Percentiles rank a stretch among this genome's conserved stretches.
phyloP scores from a whole-genome alignment of 176 grass and related monocot genomes.

The Alloteropsis semialata region DNA sequence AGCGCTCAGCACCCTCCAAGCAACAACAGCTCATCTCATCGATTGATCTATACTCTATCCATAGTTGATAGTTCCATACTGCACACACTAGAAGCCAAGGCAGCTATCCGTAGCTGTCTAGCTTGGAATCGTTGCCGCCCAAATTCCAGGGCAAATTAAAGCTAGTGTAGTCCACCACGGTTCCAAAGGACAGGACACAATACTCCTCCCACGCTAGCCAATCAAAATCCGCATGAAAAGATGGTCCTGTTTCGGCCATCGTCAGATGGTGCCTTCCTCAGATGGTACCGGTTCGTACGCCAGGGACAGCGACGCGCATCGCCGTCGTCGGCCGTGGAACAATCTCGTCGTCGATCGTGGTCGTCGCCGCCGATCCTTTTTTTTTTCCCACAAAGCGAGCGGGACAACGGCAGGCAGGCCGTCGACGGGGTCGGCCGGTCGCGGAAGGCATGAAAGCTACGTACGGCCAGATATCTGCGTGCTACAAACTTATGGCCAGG shows the following conservation, averaged over 20 bases:
- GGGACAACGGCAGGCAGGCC: neutral
- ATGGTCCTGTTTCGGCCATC: neutral
- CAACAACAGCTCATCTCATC: too few relatives aligned
- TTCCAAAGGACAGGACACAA: neutral
- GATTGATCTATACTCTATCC: too few relatives aligned
- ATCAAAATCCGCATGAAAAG: neutral
- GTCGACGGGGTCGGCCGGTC: neutral
- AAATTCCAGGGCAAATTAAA: neutral
- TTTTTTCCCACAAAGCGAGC: neutral
- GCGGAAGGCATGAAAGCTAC: neutral
- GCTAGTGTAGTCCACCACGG: neutral
- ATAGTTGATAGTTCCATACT: too few relatives aligned
- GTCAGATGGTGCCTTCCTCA: slow-evolving; percentile 6
- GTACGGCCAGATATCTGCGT: neutral
- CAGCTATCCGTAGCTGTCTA: neutral
- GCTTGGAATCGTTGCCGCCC: neutral
- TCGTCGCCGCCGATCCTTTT: neutral
- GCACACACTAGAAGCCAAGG: too few relatives aligned
- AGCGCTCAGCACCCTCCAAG: too few relatives aligned
- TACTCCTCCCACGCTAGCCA: too few relatives aligned
- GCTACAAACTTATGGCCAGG: too few relatives aligned
- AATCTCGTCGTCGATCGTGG: too few relatives aligned
- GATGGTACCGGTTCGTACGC: neutral
- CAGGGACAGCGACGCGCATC: neutral
- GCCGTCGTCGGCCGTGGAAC: neutral